Base-by-base conservation (phyloP, 2,329 filamentous ascomycete genomes). In the Sporothrix curviconia region DNA sequence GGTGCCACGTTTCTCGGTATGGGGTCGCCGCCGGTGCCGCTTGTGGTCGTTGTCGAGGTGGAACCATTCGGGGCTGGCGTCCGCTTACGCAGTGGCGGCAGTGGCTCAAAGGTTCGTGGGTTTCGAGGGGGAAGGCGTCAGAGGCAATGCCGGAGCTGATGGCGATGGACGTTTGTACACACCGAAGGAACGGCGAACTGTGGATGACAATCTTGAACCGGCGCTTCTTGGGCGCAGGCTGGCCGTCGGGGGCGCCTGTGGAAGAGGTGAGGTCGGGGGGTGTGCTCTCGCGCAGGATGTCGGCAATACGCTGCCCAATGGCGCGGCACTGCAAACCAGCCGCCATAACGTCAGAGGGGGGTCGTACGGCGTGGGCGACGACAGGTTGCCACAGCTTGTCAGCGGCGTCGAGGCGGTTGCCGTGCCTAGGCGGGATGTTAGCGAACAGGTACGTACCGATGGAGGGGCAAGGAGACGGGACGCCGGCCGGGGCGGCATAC, bases 361-460 rank as follows among this genome's bases (percentile, higher is more conserved):
- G 64, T 99, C 92, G 76, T 97, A 99, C 2, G 94, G 94, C 6
- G 90, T 92, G 1, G 92, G 89, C 6, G 94, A 96, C 30, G 89
- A 88, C 56, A 96, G 80, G 71, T n/a, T 96, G 90, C 94, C 94
- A 99, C 71, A 90, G 84, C 70, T 92, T 91, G 78, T 99, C 92
- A 61, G 92, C 91, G 57, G 90, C 90, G 71, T 99, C 94, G 58
- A 99, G 86, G 64, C 94, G 87, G 66, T 92, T 89, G 67, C 94
- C 94, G 72, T 99, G 94, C 73, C 94, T 86, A 43, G 17, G 52
- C 19, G 22, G 28, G n/a, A 8, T 3, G 51, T 39, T n/a, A 60
- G 34, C 43, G 37, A 50, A 37, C 32, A 14, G 17, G 40, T 32
- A 37, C 46, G 32, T 7, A 39, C 12, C 46, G 19, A 36, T 37